phyloP scores from a whole-genome alignment of 352 stramenopile species.

The Globisporangium barbulae region DNA sequence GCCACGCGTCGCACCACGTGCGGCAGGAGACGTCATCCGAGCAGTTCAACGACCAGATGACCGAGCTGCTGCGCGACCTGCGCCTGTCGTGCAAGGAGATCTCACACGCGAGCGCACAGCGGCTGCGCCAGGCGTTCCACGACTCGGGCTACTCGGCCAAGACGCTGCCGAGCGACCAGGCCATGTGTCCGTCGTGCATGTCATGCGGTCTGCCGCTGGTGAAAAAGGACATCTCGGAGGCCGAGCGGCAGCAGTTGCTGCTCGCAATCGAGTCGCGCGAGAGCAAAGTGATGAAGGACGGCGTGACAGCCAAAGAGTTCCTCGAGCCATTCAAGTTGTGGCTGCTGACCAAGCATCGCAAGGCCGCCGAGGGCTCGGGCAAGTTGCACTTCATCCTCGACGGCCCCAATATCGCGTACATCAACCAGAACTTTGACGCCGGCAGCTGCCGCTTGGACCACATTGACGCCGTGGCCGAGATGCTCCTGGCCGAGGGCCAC shows the following conservation, averaged over 20 bases:
- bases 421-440: conserved; percentile 94
- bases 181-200: conserved; percentile 35
- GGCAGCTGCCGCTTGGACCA: conserved; percentile 94
- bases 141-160: conserved; percentile 31
- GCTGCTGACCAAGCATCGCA: conserved; percentile 39
- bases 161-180: conserved; percentile 35
- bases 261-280: conserved; percentile 53
- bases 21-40: conserved; percentile 6
- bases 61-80: conserved; percentile 52
- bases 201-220: conserved; percentile 35
- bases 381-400: conserved; percentile 91
- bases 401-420: conserved; percentile 97
- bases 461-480: conserved; percentile 89
- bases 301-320: conserved; percentile 48
- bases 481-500: conserved; percentile 81
- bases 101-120: conserved; percentile 38
- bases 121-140: conserved; percentile 40
- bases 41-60: conserved; percentile 54
- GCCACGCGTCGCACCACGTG: conserved; percentile 11
- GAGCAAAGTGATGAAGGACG: conserved; percentile 34
- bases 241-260: conserved; percentile 45
- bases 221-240: conserved; percentile 40
- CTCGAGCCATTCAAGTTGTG: conserved; percentile 64
- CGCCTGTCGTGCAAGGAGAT: conserved; percentile 55
- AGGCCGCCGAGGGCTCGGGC: conserved; percentile 5